Evolutionary conservation across 192 early-diverging fungal species (phyloP), one percentile per base, ranked within the genome.

Genomic region (Coemansia sp.): DNA sequence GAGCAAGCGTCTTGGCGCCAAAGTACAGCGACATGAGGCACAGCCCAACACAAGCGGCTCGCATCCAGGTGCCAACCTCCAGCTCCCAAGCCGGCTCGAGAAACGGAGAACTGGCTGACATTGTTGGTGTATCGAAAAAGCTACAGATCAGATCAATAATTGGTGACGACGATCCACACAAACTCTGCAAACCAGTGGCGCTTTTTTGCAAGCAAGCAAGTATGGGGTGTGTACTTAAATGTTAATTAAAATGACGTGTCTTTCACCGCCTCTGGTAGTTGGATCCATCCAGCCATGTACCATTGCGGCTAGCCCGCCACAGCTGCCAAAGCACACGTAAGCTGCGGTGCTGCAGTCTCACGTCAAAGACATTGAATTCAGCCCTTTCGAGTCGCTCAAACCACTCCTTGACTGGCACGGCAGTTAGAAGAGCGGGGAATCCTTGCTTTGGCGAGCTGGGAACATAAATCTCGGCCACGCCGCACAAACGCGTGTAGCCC

Each of bases 361-460:
- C 75, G 43, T 95, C 87, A 76, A 95, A 93, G 0, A 91, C 68
- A 64, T 98, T 85, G 63, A 98, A 98, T 42, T 95, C 83, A 22
- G 59, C 80, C 52, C 76, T 72, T 67, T 98, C 91, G 11, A 98
- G 82, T 26, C 80, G 68, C 46, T 88, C 82, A 19, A 98, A 81
- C 67, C 88, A 98, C 21, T 76, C 69, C 34, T 93, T 84, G 46
- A 72, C 73, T 1, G 93, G 85, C 3, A 93, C 87, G 0, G 86
- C 85, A 3, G 85, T 60, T 53, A 95, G 71, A 33, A 94, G 69
- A 15, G 87, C 92, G 19, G 93, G 89, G 4, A 88, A 67, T 5
- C 87, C 91, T 22, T 73, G 66, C 48, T 59, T 72, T 1, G 90
- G 88, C n/a, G 71, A 27, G 78, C 69, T 68, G 59, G 68, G 65